Percentiles rank a stretch among this genome's conserved stretches.
Conservation (phyloP, 768 basidiomycete genomes). For the Russula sp. region DNA sequence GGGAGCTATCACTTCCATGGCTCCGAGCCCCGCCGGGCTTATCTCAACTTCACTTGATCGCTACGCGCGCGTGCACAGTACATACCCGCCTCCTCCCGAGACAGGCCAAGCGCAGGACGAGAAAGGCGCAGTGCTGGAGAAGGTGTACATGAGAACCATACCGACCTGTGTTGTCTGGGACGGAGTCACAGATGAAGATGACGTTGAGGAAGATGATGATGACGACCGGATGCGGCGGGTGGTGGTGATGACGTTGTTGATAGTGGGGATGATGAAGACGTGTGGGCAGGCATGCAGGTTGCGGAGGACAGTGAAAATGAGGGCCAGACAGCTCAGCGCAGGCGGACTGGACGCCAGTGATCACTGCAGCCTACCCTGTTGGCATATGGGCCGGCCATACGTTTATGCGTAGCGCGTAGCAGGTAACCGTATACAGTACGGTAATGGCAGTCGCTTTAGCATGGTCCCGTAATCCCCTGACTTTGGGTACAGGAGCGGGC, state of each 20-base stretch:
- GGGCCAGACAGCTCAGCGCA: constrained; percentile 32
- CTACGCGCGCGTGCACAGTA: constrained; percentile 66
- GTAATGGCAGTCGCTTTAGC: too few relatives aligned
- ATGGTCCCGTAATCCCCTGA: too few relatives aligned
- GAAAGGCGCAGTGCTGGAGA: constrained; percentile 61
- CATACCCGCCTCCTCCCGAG: constrained; percentile 48
- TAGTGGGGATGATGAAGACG: constrained; percentile 39
- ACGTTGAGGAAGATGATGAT: background rate
- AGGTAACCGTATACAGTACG: too few relatives aligned
- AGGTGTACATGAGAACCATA: constrained; percentile 56
- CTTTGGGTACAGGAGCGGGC: too few relatives aligned
- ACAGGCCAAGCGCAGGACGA: constrained; percentile 51
- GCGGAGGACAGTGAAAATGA: constrained; percentile 41
- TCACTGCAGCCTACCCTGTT: background rate
- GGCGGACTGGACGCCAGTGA: constrained; percentile 30
- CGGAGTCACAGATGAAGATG: constrained; percentile 31
- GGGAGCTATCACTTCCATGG: constrained; percentile 64
- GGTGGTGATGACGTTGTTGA: constrained; percentile 40
- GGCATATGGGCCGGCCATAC: too few relatives aligned
- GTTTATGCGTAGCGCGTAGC: too few relatives aligned
- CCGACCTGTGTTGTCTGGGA: constrained; percentile 71
- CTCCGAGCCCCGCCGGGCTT: constrained; percentile 51
- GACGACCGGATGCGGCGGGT: constrained; percentile 34
- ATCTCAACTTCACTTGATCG: constrained; percentile 67
- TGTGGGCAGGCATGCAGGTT: constrained; percentile 68